phyloP scores from a whole-genome alignment of 1,139 yeast species.

The Debaryomycetaceae sp. region DNA sequence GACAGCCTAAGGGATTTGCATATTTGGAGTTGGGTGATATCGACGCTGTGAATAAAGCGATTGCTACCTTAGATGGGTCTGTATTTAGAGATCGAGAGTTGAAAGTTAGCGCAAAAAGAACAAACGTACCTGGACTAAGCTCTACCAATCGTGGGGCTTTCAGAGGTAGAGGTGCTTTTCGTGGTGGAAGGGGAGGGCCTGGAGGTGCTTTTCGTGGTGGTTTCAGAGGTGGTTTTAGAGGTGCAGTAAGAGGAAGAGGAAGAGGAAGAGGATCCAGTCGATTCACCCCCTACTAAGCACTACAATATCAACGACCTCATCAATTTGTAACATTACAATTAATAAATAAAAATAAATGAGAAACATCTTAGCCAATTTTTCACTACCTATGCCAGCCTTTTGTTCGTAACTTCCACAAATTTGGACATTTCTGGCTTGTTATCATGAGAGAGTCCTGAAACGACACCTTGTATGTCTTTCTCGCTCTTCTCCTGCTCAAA shows the following conservation, averaged over 20 bases:
- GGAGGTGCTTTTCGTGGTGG: slow-evolving; percentile 14
- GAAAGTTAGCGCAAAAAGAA: slow-evolving; percentile 72
- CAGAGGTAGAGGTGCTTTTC: slow-evolving; percentile 16
- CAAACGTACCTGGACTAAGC: slow-evolving; percentile 70
- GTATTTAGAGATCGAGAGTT: slow-evolving; percentile 65
- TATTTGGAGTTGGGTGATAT: slow-evolving; percentile 74
- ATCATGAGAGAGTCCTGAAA: slow-evolving; percentile 40
- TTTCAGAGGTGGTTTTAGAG: slow-evolving; percentile 9
- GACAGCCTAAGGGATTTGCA: slow-evolving; percentile 84
- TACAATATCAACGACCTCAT: neutral
- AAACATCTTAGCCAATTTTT: neutral
- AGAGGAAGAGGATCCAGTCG: slow-evolving; percentile 20
- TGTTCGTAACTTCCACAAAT: slow-evolving; percentile 19
- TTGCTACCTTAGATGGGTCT: slow-evolving; percentile 59
- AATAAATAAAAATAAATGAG: too few species aligned
- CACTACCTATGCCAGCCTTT: slow-evolving; percentile 3
- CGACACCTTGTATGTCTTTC: slow-evolving; percentile 51
- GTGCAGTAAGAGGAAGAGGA: slow-evolving; percentile 24
- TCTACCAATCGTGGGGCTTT: slow-evolving; percentile 44
- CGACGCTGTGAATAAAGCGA: slow-evolving; percentile 60
- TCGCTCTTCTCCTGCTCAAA: slow-evolving; percentile 51
- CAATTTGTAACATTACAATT: neutral
- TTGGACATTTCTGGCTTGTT: slow-evolving; percentile 19
- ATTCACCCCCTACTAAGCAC: slow-evolving; percentile 18
- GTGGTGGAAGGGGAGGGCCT: slow-evolving; percentile 18